Evolutionary conservation across 2,329 filamentous ascomycete species (phyloP), one percentile per base, ranked within the genome.

Genomic region (Colletotrichum higginsianum): DNA sequence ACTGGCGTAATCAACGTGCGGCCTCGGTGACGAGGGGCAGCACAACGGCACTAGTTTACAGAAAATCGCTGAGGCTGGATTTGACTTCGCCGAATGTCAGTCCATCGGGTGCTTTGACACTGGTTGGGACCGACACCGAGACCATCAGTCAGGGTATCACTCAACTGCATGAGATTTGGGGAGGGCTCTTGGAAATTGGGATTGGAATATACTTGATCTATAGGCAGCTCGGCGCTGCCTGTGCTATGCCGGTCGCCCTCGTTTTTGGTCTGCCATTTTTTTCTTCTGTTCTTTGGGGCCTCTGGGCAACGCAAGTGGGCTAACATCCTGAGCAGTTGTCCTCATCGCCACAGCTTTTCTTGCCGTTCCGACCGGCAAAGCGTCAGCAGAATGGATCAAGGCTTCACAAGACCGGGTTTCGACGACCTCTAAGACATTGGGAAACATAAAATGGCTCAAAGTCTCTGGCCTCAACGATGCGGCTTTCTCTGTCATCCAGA

Each of bases 371-470:
- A 75, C 72, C 0, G 76, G 75, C n/a, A 72, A 61, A 26, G 74
- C 75, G n/a, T 85, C 87, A 67, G 82, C 81, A 7, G 75, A 78
- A 18, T 89, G 87, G 87, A 80, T 88, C 44, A 80, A 84, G 56
- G 85, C 85, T 12, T 86, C 87, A 18, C 82, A 88, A 74, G 79
- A 79, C 35, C 83, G 86, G 3, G 84, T 89, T 23, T 84, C 82
- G 7, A 82, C 83, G 18, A 88, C 86, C 0, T 80, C 84, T 7
- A 81, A 82, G 5, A 84, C 86, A 74, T 78, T 88, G 0, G 82
- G 81, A 4, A 84, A 82, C 21, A 87, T 89, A 79, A 88, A 87
- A 73, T 84, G 83, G 21, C 80, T 88, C 66, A 88, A 87, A 73
- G 83, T 88, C 65, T 80, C 84, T 0, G 87, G 86, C 0, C 75